A percentile compares a stretch with the other conserved stretches of the same genome.
Evolutionary conservation across 148 eudicot genomes (phyloP).

Genomic region (Heliamphora exappendiculata): DNA sequence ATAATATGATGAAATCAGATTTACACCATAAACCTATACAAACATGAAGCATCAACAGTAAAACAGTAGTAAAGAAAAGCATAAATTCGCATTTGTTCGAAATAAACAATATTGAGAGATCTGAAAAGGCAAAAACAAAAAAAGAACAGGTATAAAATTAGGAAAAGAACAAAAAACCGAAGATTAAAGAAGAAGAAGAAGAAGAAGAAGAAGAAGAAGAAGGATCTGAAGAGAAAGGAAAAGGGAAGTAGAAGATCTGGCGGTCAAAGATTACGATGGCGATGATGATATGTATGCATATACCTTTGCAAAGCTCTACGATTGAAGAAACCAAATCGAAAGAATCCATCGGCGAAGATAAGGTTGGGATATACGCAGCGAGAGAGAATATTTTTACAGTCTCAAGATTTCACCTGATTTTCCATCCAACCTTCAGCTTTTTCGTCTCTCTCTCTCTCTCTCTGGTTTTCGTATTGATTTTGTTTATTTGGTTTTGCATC

Average conservation of each 20-base stretch:
- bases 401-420: neutral
- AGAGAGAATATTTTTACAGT: neutral
- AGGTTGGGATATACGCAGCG: neutral
- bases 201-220: too few species aligned
- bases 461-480: neutral
- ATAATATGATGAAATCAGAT: neutral
- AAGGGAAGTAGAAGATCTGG: slow-evolving; percentile 18
- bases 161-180: neutral
- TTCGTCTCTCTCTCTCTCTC: slow-evolving; percentile 5
- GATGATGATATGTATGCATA: neutral
- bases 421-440: neutral
- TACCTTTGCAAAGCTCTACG: slow-evolving; percentile 52
- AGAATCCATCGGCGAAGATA: slow-evolving; percentile 29
- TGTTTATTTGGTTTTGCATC: neutral
- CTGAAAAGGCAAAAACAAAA: slow-evolving; percentile 24
- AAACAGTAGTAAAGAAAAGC: slow-evolving; percentile 5
- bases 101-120: slow-evolving; percentile 17
- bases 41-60: neutral
- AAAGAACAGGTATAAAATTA: slow-evolving; percentile 12
- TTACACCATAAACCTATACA: neutral
- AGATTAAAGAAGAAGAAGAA: neutral
- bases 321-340: slow-evolving; percentile 26
- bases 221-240: neutral
- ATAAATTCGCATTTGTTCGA: neutral
- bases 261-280: neutral